Evolutionary conservation across 2,329 filamentous ascomycete species (phyloP).

Genomic region (Fusarium annulatum): DNA sequence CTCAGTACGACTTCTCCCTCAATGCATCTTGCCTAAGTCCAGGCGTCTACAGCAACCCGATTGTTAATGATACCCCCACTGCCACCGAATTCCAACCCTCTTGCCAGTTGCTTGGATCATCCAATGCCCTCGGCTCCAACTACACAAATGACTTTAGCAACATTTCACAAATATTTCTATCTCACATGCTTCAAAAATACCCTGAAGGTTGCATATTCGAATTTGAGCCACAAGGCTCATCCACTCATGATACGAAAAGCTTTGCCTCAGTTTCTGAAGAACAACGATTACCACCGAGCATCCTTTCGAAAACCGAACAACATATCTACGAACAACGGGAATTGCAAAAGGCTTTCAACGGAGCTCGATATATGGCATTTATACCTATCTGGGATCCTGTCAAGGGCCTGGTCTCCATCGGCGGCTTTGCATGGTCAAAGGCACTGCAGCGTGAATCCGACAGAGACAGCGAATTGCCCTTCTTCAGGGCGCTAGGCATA

Average conservation of each 20-base stretch:
- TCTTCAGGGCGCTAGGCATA: background rate
- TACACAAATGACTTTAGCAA: rapidly evolving
- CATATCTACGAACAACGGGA: background rate
- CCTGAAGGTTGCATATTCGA: background rate
- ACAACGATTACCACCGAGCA: background rate
- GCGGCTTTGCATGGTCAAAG: background rate
- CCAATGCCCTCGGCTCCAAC: background rate
- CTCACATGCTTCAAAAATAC: background rate
- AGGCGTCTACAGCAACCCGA: background rate
- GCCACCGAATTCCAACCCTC: background rate
- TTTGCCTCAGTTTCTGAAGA: background rate
- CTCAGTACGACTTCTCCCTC: background rate
- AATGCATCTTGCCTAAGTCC: background rate
- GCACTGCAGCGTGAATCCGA: background rate
- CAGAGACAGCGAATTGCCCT: background rate
- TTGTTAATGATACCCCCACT: background rate
- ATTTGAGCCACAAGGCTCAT: background rate
- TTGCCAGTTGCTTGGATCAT: background rate
- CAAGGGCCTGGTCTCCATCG: background rate
- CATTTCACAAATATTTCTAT: background rate
- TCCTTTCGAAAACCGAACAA: background rate
- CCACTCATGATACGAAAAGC: rapidly evolving
- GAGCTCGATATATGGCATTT: background rate
- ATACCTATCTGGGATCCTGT: background rate
- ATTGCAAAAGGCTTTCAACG: background rate